Base-by-base conservation (phyloP, 179 eudicot genomes). In the Nepenthes alata region DNA sequence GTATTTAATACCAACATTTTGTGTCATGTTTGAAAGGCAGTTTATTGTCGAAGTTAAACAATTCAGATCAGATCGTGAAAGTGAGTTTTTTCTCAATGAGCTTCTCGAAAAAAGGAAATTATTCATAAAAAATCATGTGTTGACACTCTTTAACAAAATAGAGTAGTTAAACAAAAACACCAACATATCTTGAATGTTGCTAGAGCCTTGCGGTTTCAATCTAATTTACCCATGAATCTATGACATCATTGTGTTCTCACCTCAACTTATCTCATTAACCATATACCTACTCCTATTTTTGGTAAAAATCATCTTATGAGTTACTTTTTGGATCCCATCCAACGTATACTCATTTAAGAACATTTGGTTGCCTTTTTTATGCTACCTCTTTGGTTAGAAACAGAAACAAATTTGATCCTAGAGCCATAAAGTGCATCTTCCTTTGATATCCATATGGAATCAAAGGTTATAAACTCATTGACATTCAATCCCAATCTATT, bases 361-460 rank as follows among this genome's bases (percentile, higher is more conserved):
- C 11, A 0, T 61, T 61, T 49, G 56, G 47, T 11, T 61, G 65
- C 5, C 35, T 48, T 11, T 25, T n/a, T 37, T 61, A 48, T 61
- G 65, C 65, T 34, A 0, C 35, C 6, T 0, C 8, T 0, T 6
- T 34, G 1, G 2, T 35, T 54, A 1, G 35, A 5, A 6, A 16
- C 25, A 16, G 25, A 16, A 16, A 16, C 25, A 16, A 16, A 16
- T 16, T 16, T 16, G 25, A 16, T 16, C 25, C 25, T 16, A 16
- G 25, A 16, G 25, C 25, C 25, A 16, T 16, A 16, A 16, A 16
- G 25, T 15, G 1, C 34, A 14, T 54, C 7, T 54, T 54, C 2
- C 10, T 25, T 25, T 25, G 57, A 3, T 54, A 54, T 14, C 57
- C 57, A 1, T 25, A 3, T 54, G 57, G 57, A 3, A 54, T 3